A percentile compares a stretch with the other conserved stretches of the same genome.
These are phyloP conservation scores for Phytophthora pseudosyringae DNA, from an alignment of 352 stramenopile species.

Conservation along the genomic window DNA sequence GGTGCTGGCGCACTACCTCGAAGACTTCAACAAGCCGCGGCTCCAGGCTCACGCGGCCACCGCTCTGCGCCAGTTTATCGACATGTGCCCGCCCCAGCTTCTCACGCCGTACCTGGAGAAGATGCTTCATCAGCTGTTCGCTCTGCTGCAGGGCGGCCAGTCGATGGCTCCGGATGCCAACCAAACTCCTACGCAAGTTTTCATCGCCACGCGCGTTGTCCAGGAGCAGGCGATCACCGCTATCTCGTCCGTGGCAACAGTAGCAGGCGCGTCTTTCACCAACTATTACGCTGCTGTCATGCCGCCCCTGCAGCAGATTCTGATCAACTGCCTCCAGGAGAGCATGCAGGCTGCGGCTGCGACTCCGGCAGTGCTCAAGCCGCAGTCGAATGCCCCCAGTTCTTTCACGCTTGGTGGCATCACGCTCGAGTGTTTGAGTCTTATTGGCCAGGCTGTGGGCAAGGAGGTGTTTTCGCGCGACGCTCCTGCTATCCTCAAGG, in stretches of 20 bases:
- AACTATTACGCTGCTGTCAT: slow-evolving; percentile 81
- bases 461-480: slow-evolving; percentile 75
- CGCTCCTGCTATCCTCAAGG: slow-evolving; percentile 76
- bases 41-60: slow-evolving; percentile 81
- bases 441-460: slow-evolving; percentile 80
- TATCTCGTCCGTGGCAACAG: slow-evolving; percentile 80
- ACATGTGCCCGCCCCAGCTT: slow-evolving; percentile 73
- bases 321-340: slow-evolving; percentile 69
- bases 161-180: slow-evolving; percentile 16
- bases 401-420: slow-evolving; percentile 86
- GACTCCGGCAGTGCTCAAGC: slow-evolving; percentile 30
- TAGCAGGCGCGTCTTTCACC: slow-evolving; percentile 65
- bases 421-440: slow-evolving; percentile 84
- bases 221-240: slow-evolving; percentile 84
- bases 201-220: slow-evolving; percentile 52
- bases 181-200: slow-evolving; percentile 24
- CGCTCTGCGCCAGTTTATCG: slow-evolving; percentile 83
- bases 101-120: slow-evolving; percentile 80
- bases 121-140: slow-evolving; percentile 72
- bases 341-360: slow-evolving; percentile 38
- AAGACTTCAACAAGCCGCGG: slow-evolving; percentile 62
- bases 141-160: slow-evolving; percentile 55
- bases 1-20: slow-evolving; percentile 70
- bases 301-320: slow-evolving; percentile 73
- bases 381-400: slow-evolving; percentile 42